Percentiles rank a stretch among this genome's conserved stretches.
Evolutionary conservation across 495 filamentous ascomycete species (phyloP).

Genomic region (Penicillium flavigenum): DNA sequence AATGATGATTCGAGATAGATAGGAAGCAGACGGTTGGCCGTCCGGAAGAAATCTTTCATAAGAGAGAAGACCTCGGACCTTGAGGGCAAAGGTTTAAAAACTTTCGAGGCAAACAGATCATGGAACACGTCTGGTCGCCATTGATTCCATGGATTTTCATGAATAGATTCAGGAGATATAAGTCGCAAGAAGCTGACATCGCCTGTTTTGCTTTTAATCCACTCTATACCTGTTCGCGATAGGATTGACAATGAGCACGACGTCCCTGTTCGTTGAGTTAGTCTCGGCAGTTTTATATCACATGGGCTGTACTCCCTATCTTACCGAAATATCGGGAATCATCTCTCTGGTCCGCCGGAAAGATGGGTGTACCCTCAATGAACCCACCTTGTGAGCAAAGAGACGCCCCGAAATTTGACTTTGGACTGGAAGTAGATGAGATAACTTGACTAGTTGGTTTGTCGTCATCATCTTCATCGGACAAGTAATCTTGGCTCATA

Average conservation of each 20-base stretch:
- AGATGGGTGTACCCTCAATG: conserved; percentile 47
- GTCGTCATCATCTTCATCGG: conserved; percentile 39
- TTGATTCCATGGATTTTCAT: conserved; percentile 80
- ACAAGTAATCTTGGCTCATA: conserved; percentile 66
- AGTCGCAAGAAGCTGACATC: conserved; percentile 83
- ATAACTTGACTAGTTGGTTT: conserved; percentile 2
- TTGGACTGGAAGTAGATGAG: conserved; percentile 17
- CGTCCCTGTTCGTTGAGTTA: conserved; percentile 57
- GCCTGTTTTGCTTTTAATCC: conserved; percentile 95
- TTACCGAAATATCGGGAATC: conserved; percentile 91
- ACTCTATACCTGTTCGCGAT: conserved; percentile 91
- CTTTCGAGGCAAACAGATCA: conserved; percentile 78
- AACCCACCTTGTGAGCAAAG: conserved; percentile 41
- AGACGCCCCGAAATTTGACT: conserved; percentile 22
- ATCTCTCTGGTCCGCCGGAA: conserved; percentile 71
- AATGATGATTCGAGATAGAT: conserved; percentile 94
- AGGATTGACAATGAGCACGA: conserved; percentile 93
- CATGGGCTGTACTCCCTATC: conserved; percentile 9
- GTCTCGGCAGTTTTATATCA: conserved; percentile 14
- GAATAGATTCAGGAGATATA: conserved; percentile 67
- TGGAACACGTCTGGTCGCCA: conserved; percentile 93
- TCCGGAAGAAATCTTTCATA: conserved; percentile 87
- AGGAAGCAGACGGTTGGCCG: conserved; percentile 96
- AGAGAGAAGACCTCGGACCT: conserved; percentile 77
- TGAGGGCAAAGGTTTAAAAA: conserved; percentile 76